Evolutionary conservation across 108 stramenopile species (phyloP).

Genomic region (Cyclostephanos tholiformis): DNA sequence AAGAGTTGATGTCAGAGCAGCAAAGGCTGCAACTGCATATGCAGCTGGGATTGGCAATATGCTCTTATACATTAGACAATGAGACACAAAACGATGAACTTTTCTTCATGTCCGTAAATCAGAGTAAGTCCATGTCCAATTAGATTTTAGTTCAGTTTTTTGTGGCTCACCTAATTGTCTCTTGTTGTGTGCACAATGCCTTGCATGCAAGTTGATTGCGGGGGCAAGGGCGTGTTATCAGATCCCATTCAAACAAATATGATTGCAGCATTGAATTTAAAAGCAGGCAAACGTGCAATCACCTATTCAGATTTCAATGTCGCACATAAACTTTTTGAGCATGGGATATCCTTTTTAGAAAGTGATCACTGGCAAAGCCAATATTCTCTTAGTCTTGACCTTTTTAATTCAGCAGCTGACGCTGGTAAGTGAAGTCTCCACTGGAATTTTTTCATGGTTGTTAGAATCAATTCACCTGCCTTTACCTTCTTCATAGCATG

Average conservation of each 20-base stretch:
- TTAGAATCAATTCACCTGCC: conserved; percentile 2
- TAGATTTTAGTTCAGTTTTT: not conserved
- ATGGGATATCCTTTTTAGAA: conserved; percentile 34
- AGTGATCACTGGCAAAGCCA: conserved; percentile 23
- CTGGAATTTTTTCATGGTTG: not conserved
- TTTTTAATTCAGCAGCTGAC: conserved; percentile 24
- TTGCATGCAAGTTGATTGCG: conserved; percentile 14
- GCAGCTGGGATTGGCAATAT: conserved; percentile 25
- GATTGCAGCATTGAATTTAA: conserved; percentile 34
- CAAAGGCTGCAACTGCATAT: conserved; percentile 13
- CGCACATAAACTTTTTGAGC: conserved; percentile 16
- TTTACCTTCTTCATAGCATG: conserved; percentile 2
- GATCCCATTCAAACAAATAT: conserved; percentile 17
- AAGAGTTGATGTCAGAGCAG: conserved; percentile 22
- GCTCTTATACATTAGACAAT: conserved; percentile 1
- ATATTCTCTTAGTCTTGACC: conserved; percentile 25
- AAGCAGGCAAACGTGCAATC: conserved; percentile 24
- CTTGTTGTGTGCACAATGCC: not conserved
- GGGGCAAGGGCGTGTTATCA: conserved; percentile 11
- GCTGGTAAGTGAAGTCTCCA: conserved; percentile 17
- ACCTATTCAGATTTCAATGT: conserved; percentile 18
- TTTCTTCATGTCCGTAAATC: conserved; percentile 35
- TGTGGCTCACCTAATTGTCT: not conserved
- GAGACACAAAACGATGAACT: conserved; percentile 17
- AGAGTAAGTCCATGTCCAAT: not conserved